These are phyloP conservation scores for Yamadazyma trypodendri DNA, from an alignment of 1,139 yeast species.

Conservation along the genomic window DNA sequence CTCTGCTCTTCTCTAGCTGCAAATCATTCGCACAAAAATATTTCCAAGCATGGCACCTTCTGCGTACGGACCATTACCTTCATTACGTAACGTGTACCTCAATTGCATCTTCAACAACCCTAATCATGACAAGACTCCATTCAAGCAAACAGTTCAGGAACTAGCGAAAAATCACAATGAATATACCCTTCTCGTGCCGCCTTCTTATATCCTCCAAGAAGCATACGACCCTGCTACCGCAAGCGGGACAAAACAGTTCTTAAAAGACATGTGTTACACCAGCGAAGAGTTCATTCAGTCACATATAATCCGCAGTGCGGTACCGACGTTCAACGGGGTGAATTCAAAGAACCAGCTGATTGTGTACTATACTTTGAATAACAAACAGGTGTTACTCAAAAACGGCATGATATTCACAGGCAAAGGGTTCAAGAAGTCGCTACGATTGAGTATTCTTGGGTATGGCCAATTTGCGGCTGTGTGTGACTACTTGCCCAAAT, in stretches of 20 bases:
- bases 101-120: slow-evolving; percentile 71
- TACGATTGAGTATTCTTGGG: slow-evolving; percentile 43
- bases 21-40: not conserved
- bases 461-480: slow-evolving; percentile 46
- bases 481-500: slow-evolving; percentile 46
- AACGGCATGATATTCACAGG: slow-evolving; percentile 56
- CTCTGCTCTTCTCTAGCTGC: too few species aligned
- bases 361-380: slow-evolving; percentile 57
- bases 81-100: slow-evolving; percentile 61
- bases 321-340: slow-evolving; percentile 35
- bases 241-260: slow-evolving; percentile 29
- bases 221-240: slow-evolving; percentile 50
- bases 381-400: slow-evolving; percentile 56
- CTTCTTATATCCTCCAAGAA: slow-evolving; percentile 49
- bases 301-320: slow-evolving; percentile 54
- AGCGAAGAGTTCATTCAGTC: slow-evolving; percentile 68
- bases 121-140: slow-evolving; percentile 48
- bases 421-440: slow-evolving; percentile 54
- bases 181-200: slow-evolving; percentile 62
- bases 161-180: slow-evolving; percentile 43
- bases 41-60: slow-evolving; percentile 6
- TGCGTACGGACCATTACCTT: slow-evolving; percentile 22
- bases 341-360: slow-evolving; percentile 43
- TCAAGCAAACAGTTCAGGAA: slow-evolving; percentile 46
- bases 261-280: slow-evolving; percentile 55